A percentile compares a stretch with the other conserved stretches of the same genome.
Evolutionary conservation across 2,329 filamentous ascomycete species (phyloP).

Genomic region (Botrytis fabae): DNA sequence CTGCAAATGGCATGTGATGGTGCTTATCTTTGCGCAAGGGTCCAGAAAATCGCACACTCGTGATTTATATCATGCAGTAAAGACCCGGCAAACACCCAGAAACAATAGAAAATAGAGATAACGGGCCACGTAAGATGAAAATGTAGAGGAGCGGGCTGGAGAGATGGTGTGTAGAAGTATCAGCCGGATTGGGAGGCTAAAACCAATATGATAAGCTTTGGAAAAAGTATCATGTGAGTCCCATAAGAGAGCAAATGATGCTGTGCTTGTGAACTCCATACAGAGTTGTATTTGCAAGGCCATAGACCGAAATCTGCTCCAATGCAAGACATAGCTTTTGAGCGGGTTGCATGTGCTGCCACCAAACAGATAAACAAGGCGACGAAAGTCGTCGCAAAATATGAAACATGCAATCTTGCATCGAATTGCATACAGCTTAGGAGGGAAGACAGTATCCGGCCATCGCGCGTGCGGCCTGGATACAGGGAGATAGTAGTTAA

Average conservation of each 20-base stretch:
- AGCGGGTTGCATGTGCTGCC: not conserved
- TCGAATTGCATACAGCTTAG: not conserved
- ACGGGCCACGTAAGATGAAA: not conserved
- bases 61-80: conserved; percentile 9
- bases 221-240: not conserved
- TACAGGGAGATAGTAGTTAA: not conserved
- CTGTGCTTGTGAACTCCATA: conserved; percentile 14
- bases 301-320: not conserved
- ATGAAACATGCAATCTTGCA: not conserved
- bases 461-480: not conserved
- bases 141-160: not conserved
- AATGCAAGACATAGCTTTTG: not conserved
- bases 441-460: not conserved
- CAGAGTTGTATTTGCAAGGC: not conserved
- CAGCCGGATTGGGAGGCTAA: not conserved
- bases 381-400: not conserved
- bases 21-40: conserved; percentile 22
- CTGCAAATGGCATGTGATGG: conserved; percentile 23
- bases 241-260: conserved; percentile 13
- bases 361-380: not conserved
- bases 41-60: conserved; percentile 14
- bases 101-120: conserved; percentile 1
- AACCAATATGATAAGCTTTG: conserved; percentile 4
- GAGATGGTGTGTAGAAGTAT: conserved; percentile 11
- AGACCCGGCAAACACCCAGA: not conserved